Base-by-base conservation (phyloP, 2,329 filamentous ascomycete genomes). In the Epichloe brachyelytri region DNA sequence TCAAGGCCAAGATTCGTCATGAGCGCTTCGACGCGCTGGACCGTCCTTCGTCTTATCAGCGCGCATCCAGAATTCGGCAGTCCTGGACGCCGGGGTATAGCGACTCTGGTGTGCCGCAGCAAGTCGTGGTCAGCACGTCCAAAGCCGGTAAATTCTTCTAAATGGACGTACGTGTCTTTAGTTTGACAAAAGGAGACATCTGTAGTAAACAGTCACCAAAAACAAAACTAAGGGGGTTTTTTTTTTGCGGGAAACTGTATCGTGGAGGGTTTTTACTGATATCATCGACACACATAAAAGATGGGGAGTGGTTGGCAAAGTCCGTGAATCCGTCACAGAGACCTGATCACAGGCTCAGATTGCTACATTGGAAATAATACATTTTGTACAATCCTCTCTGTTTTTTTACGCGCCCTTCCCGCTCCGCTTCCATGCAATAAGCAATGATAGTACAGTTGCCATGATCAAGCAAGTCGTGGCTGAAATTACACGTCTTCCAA, bases 1-100 rank as follows among this genome's bases (percentile, higher is more conserved):
- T 74, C 26, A 58, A 69, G 55, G 78, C 85, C 11, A 83, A 75
- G 66, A 57, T 68, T 17, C 73, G 68, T n/a, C 82, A 83, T 2
- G 68, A 69, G 41, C 73, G 76, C 5, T 91, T 90, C 62, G 76
- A 80, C 60, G 84, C 79, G 4, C 68, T 88, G 3, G 85, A 89
- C 62, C 73, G 71, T 2, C 8, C 26, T 8, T 30, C 26, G 3
- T 30, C 26, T 10, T 10, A 30, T 30, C 26, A 1, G 26, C 26
- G 26, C 26, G 26, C 26, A 30, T 30, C 26, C 26, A 8, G 7
- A 3, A 30, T 8, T 30, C 26, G 26, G 7, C 26, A 30, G 26
- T 30, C 26, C 7, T 3, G 26, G 26, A 30, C 26, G 26, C 26
- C 2, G 26, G 3, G 7, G 10, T 55, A 3, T 14, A 44, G 51